Percentiles rank a stretch among this genome's conserved stretches.
Conservation (phyloP, 306 rosid genomes). For the Senna tora region DNA sequence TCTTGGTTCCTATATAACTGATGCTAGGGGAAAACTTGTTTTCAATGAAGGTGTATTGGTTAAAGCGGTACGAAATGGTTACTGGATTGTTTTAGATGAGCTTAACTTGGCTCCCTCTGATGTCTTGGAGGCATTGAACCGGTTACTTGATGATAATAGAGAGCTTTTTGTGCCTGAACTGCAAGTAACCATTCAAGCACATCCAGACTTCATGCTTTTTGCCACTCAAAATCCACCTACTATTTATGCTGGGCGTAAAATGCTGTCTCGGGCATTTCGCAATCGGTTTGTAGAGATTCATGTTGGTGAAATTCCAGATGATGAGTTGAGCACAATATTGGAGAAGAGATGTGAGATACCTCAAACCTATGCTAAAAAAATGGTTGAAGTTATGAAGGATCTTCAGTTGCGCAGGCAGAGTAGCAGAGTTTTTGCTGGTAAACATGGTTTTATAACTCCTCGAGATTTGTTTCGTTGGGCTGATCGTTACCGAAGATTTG, state of each 20-base stretch:
- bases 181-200: conserved; percentile 68
- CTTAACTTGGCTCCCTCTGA: conserved; percentile 98
- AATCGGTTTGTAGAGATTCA: conserved; percentile 94
- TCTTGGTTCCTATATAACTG: conserved; percentile 79
- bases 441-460: conserved; percentile 95
- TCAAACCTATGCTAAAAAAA: conserved; percentile 63
- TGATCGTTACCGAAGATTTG: conserved; percentile 71
- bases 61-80: conserved; percentile 85
- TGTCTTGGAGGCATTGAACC: conserved; percentile 93
- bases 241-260: conserved; percentile 91
- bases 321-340: conserved; percentile 76
- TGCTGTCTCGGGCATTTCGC: conserved; percentile 93
- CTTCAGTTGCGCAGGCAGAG: conserved; percentile 77
- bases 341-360: conserved; percentile 63
- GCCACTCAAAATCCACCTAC: conserved; percentile 98
- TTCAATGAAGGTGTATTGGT: conserved; percentile 91
- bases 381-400: conserved; percentile 90
- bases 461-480: conserved; percentile 97
- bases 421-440: conserved; percentile 84
- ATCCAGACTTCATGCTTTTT: conserved; percentile 91
- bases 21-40: conserved; percentile 81
- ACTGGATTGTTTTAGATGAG: conserved; percentile 96
- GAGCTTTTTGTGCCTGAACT: conserved; percentile 95
- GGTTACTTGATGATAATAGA: conserved; percentile 92
- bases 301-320: conserved; percentile 87